phyloP scores from a whole-genome alignment of 2,329 filamentous ascomycete genomes.

The Alternaria sp. region DNA sequence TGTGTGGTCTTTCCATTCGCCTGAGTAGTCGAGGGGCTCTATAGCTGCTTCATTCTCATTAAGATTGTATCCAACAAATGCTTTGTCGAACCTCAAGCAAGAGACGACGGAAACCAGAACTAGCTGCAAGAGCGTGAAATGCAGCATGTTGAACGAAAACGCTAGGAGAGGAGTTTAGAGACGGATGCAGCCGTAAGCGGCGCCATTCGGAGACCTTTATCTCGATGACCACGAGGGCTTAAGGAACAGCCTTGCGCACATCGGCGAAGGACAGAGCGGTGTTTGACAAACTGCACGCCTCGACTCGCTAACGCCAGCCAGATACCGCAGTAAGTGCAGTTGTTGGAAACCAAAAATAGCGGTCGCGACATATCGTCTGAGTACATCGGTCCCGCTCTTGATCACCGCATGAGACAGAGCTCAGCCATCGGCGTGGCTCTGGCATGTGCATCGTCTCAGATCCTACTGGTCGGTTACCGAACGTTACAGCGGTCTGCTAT shows the following conservation, averaged over 20 bases:
- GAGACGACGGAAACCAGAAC: background rate
- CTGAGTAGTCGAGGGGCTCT: slow-evolving; percentile 64
- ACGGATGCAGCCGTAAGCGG: background rate
- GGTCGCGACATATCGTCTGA: background rate
- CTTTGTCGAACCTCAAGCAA: slow-evolving; percentile 42
- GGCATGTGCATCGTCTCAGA: background rate
- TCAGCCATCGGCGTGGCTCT: background rate
- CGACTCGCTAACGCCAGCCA: background rate
- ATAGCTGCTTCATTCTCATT: slow-evolving; percentile 65
- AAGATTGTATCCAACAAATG: slow-evolving; percentile 63
- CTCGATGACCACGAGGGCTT: background rate
- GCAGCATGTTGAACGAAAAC: background rate
- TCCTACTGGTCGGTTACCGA: background rate
- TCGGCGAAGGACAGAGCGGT: background rate
- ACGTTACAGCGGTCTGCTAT: background rate
- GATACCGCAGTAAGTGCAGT: background rate
- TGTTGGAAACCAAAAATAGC: slow-evolving; percentile 19
- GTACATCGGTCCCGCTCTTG: background rate
- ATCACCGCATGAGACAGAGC: background rate
- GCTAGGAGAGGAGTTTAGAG: background rate
- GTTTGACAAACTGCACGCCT: background rate
- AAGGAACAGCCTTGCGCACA: background rate
- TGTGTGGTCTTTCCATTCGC: slow-evolving; percentile 61
- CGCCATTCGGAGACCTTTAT: background rate
- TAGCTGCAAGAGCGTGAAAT: background rate